Percentiles rank a stretch among this genome's conserved stretches.
These are phyloP conservation scores for Dactylonectria estremocensis DNA, from an alignment of 2,329 filamentous ascomycete genomes.

Conservation along the genomic window DNA sequence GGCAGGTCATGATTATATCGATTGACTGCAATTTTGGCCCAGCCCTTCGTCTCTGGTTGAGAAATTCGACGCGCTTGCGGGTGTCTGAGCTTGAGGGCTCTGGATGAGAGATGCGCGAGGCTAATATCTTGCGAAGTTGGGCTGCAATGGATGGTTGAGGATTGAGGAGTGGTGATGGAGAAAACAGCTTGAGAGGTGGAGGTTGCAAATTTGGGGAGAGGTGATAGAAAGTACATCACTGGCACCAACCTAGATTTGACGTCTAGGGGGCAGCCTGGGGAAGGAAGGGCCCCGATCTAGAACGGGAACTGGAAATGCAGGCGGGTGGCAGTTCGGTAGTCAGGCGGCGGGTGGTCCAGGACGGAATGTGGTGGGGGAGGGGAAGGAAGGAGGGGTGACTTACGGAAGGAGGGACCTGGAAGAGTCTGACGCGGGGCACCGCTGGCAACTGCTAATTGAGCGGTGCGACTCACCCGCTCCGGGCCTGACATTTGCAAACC, in stretches of 20 bases:
- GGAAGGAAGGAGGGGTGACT: slow-evolving; percentile 47
- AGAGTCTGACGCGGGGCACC: slow-evolving; percentile 43
- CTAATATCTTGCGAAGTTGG: slow-evolving; percentile 5
- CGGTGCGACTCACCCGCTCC: slow-evolving; percentile 39
- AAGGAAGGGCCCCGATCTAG: slow-evolving; percentile 18
- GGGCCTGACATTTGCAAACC: slow-evolving; percentile 38
- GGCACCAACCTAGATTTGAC: slow-evolving; percentile 16
- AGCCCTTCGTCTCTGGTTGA: not conserved
- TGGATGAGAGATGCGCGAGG: not conserved
- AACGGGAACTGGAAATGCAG: slow-evolving; percentile 15
- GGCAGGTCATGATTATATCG: slow-evolving; percentile 42
- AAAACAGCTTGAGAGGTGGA: not conserved
- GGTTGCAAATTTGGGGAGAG: slow-evolving; percentile 33
- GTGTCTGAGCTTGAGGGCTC: not conserved
- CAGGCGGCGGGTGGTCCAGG: not conserved
- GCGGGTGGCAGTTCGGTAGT: not conserved
- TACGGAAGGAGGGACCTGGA: slow-evolving; percentile 68
- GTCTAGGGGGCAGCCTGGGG: slow-evolving; percentile 23
- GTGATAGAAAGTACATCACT: slow-evolving; percentile 47
- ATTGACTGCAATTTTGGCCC: slow-evolving; percentile 2
- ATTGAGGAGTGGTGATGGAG: slow-evolving; percentile 9
- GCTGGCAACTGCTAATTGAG: slow-evolving; percentile 26
- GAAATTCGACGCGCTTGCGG: not conserved
- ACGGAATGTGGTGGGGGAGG: slow-evolving; percentile 2
- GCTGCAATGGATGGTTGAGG: not conserved